Evolutionary conservation across 495 filamentous ascomycete genomes (phyloP), one percentile per base, ranked within the genome.

Genomic region (Chaetomium cochliodes): DNA sequence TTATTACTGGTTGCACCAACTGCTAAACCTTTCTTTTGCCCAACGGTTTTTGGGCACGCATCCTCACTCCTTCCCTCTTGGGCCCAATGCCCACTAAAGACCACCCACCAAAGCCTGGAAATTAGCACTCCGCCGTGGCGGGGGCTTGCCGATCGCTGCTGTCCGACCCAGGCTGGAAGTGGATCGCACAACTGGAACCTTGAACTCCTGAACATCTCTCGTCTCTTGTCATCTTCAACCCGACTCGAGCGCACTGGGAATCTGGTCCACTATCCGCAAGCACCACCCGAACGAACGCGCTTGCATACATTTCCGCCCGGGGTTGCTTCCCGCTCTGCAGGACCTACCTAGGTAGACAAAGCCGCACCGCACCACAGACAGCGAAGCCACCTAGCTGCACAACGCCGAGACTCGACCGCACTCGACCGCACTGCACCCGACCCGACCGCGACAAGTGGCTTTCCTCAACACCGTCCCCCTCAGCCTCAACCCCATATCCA

Each of bases 81-180:
- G 52, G 26, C 26, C 41, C 20, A 11, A 42, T 47, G 41, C 25
- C 60, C 25, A 16, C 47, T 68, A 33, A 50, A 15, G 13, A 33
- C 51, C 16, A n/a, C 23, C 42, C 55, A 28, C 23, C 62, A 56
- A 66, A 62, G 64, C 63, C 65, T 69, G 69, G 69, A 74, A 73
- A 72, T 74, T 72, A 58, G 63, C 67, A 62, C 69, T 74, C 72
- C 69, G 72, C 67, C 63, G 64, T 60, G 53, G 73, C 64, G 66
- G 71, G 71, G 70, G 65, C 65, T 67, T 66, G 73, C 65, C 69
- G 73, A 74, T 74, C 73, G 63, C 67, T 69, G 63, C 50, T 69
- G 65, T 67, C 68, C 62, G 54, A 62, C 49, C 65, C 51, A 54
- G 53, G 23, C 54, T 58, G 49, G 42, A 53, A 72, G 65, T 67